phyloP scores from a whole-genome alignment of 2,329 filamentous ascomycete genomes.

The Bertia moriformis region DNA sequence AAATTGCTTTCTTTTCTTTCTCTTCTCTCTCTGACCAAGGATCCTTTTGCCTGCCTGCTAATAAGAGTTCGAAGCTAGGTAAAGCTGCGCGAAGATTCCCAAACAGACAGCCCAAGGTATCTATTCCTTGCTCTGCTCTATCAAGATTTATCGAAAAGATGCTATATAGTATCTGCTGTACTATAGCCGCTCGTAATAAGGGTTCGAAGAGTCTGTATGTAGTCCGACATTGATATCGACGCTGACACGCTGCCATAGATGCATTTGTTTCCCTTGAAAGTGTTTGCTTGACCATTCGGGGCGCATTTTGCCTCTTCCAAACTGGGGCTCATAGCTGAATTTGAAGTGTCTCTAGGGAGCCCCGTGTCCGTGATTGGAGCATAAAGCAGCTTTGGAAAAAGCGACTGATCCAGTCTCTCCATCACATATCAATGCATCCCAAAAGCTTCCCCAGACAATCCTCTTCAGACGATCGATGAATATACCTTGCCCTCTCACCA shows the following conservation, averaged over 20 bases:
- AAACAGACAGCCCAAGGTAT: neutral
- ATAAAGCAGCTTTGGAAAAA: neutral
- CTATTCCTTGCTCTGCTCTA: constrained; percentile 1
- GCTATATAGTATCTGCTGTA: neutral
- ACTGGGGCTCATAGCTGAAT: neutral
- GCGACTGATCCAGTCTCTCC: neutral
- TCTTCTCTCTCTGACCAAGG: constrained; percentile 1
- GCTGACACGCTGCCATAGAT: too few relatives aligned
- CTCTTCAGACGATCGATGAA: too few relatives aligned
- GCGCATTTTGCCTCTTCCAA: too few relatives aligned
- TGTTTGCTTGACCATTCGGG: too few relatives aligned
- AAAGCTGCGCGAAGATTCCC: neutral
- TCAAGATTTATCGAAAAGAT: constrained; percentile 1
- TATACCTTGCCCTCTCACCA: too few relatives aligned
- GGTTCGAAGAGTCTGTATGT: neutral
- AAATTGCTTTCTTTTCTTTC: neutral
- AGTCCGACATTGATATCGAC: too few relatives aligned
- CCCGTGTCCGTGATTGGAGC: too few relatives aligned
- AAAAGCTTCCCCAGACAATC: too few relatives aligned
- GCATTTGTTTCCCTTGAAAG: too few relatives aligned
- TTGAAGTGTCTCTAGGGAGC: too few relatives aligned
- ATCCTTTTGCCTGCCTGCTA: neutral
- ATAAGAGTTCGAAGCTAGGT: neutral
- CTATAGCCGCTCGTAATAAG: constrained; percentile 1
- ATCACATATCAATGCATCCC: too few relatives aligned